Evolutionary conservation across 73 alveolate genomes (phyloP), one percentile per base, ranked within the genome.

Genomic region (Tetrahymena thermophila): DNA sequence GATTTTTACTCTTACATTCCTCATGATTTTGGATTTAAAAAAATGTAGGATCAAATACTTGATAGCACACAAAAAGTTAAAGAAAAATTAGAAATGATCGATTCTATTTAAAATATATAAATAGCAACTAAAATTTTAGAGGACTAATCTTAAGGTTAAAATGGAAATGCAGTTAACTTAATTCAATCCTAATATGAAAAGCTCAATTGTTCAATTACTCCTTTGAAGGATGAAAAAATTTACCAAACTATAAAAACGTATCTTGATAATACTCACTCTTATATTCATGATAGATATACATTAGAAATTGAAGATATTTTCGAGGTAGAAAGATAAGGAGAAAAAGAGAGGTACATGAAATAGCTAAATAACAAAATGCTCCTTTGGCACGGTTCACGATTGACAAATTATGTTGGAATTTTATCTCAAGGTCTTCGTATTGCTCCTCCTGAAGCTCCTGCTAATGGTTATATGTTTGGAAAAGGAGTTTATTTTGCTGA

Each of bases 401-500:
- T 99, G 93, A 96, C 99, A 1, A 99, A 99, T 97, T 99, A 96
- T 96, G 99, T 98, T 15, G 99, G 99, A 35, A 98, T 99, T 93
- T 97, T 99, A 35, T 96, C 99, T 96, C 97, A 99, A 97, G 99
- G 99, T n/a, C 95, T 99, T 37, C 96, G 99, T 85, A 98, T 99
- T 71, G 99, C 99, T 15, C 99, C 99, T 1, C 99, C 99, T 10
- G 99, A 99, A 50, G 99, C 99, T 31, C 97, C 97, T 35, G 96
- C 96, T 17, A 96, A 99, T 55, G 99, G 99, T 14, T 99, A 99
- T 96, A 98, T 97, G 98, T 99, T 98, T 94, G 99, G 99, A 11
- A 99, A 99, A 94, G 99, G 99, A 17, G 99, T 98, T n/a, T 99
- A 99, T 96, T 99, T 99, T 96, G 99, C 99, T 13, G 99, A 99